A percentile compares a stretch with the other conserved stretches of the same genome.
Evolutionary conservation across 306 rosid species (phyloP).

Genomic region (Lotus japonicus): DNA sequence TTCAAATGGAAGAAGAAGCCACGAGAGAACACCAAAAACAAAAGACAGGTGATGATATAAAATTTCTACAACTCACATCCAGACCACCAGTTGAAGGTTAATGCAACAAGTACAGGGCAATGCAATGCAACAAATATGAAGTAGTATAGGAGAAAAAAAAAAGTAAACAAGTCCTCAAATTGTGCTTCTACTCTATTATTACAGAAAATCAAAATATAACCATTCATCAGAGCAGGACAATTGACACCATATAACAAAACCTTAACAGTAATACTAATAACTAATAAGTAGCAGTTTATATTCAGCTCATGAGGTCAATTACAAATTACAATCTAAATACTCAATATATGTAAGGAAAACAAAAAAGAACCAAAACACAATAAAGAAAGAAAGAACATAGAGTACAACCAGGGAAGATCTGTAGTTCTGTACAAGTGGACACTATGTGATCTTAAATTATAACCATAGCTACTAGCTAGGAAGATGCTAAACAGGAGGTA

Average conservation of each 20-base stretch:
- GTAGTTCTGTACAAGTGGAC: conserved; percentile 32
- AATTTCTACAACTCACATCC: neutral
- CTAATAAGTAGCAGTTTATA: neutral
- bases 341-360: neutral
- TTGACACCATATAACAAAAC: neutral
- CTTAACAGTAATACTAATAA: neutral
- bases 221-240: neutral
- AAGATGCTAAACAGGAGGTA: conserved; percentile 62
- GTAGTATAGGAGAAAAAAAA: neutral
- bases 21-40: neutral
- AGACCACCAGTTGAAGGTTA: neutral
- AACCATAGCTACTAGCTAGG: neutral
- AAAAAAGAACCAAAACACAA: neutral
- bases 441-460: neutral
- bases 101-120: neutral
- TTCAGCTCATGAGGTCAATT: neutral
- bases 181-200: neutral
- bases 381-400: neutral
- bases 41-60: neutral
- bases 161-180: neutral
- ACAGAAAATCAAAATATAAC: neutral
- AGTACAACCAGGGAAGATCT: conserved; percentile 21
- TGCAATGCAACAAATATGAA: neutral
- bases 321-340: conserved; percentile 21
- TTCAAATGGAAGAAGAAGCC: neutral